Evolutionary conservation across 1,284 basidiomycete genomes (phyloP), one percentile per base, ranked within the genome.

Genomic region (Ceratobasidium sp.): DNA sequence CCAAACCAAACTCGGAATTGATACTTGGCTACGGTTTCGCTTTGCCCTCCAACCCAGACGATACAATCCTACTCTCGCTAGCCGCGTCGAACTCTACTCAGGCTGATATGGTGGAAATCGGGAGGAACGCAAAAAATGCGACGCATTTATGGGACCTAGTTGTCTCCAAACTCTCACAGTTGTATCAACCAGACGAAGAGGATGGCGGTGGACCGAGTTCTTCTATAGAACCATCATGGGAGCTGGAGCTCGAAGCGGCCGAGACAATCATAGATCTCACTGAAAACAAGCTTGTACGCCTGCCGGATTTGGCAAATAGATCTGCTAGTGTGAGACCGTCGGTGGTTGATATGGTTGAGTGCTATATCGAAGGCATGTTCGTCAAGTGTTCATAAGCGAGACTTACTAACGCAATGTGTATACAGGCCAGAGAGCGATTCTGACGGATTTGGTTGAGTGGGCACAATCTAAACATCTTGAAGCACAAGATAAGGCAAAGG

Each of bases 11-110:
- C 80, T 87, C 93, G 28, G 93, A 95, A 79, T 86, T 97, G 38
- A 87, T 97, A 57, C 85, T 97, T 2, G 93, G 91, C 1, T 97
- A 96, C 78, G 95, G 95, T 0, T 98, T 97, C 80, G 87, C 91
- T 1, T 79, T 95, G 1, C 82, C 85, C 0, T 77, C 85, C 32
- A 95, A 96, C 77, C 91, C 91, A 0, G 93, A 95, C 77, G 95
- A 96, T 79, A 91, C 91, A 0, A 91, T 95, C 73, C 84, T 92
- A 0, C 86, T 97, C 38, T 90, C 90, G 73, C 83, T 96, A 55
- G 91, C 89, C 14, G 87, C 69, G 6, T 71, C 69, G 21, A 61
- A 59, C 23, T 59, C 69, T 13, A 16, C 89, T 1, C 23, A 73
- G 26, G 57, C 77, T 57, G 67, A 85, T 73, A 84, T 85, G 72